These are phyloP conservation scores for Fusarium nygamai DNA, from an alignment of 2,329 filamentous ascomycete species.

Conservation along the genomic window DNA sequence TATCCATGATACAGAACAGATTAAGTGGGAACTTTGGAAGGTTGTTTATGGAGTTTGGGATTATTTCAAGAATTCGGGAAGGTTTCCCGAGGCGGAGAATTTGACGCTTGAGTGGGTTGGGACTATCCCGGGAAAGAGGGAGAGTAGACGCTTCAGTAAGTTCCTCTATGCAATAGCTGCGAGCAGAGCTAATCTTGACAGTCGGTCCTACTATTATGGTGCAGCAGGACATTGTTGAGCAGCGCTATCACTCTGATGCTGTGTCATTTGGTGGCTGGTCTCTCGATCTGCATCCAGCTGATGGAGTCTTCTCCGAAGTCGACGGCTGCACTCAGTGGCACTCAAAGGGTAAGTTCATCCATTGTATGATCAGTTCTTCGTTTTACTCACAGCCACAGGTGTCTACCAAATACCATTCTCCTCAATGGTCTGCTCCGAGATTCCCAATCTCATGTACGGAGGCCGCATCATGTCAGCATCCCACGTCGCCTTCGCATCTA, in stretches of 20 bases:
- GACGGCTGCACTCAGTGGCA: conserved; percentile 24
- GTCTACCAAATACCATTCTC: conserved; percentile 22
- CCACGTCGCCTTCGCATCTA: conserved; percentile 17
- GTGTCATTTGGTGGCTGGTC: conserved; percentile 19
- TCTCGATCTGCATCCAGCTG: conserved; percentile 10
- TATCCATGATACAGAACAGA: conserved; percentile 13
- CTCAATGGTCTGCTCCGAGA: not conserved
- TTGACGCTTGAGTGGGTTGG: conserved; percentile 21
- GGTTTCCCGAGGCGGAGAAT: conserved; percentile 7
- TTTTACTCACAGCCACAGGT: not conserved
- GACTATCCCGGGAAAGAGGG: conserved; percentile 6
- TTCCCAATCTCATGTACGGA: conserved; percentile 19
- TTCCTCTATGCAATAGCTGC: not conserved
- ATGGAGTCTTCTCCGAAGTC: conserved; percentile 14
- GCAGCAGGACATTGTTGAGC: conserved; percentile 9
- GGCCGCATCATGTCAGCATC: conserved; percentile 18
- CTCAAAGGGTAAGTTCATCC: not conserved
- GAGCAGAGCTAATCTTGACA: not conserved
- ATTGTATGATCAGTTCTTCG: fast-evolving
- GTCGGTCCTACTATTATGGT: conserved; percentile 17
- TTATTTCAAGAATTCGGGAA: conserved; percentile 17
- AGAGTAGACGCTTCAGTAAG: conserved; percentile 13
- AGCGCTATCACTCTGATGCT: conserved; percentile 5
- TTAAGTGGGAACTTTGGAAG: conserved; percentile 21
- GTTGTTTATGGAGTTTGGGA: conserved; percentile 23